A percentile compares a stretch with the other conserved stretches of the same genome.
phyloP scores from a whole-genome alignment of 345 rosid species.

The Eutrema heterophyllum region DNA sequence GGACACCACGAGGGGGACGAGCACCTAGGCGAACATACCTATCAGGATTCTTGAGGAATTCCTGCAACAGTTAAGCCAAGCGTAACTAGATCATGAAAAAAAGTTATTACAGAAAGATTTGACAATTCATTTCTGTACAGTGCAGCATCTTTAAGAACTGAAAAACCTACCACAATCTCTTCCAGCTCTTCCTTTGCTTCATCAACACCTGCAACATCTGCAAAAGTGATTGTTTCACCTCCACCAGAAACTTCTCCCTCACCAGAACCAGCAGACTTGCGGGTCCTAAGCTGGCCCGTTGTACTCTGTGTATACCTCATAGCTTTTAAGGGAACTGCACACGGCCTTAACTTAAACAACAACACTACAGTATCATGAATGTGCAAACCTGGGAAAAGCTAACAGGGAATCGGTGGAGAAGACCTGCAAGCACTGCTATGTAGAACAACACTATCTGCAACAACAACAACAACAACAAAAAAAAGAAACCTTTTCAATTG shows the following conservation, averaged over 20 bases:
- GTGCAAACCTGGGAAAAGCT: slow-evolving; percentile 69
- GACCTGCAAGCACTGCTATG: slow-evolving; percentile 75
- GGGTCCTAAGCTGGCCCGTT: slow-evolving; percentile 75
- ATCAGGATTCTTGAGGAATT: slow-evolving; percentile 92
- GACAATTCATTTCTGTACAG: background rate
- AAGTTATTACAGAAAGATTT: background rate
- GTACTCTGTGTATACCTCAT: slow-evolving; percentile 42
- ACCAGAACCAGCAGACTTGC: slow-evolving; percentile 61
- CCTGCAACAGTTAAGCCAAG: slow-evolving; percentile 45
- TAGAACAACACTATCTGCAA: slow-evolving; percentile 80
- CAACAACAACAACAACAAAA: background rate
- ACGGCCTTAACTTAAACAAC: slow-evolving; percentile 1
- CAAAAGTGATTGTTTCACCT: slow-evolving; percentile 77
- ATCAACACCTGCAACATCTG: slow-evolving; percentile 97
- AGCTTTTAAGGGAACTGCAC: background rate
- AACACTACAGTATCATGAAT: background rate
- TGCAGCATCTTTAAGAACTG: background rate
- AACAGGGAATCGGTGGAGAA: slow-evolving; percentile 61
- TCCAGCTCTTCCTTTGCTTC: slow-evolving; percentile 99
- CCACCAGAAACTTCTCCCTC: slow-evolving; percentile 57
- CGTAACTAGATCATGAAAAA: slow-evolving; percentile 10
- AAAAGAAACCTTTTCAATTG: background rate
- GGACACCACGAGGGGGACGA: slow-evolving; percentile 96
- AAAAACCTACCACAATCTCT: slow-evolving; percentile 80
- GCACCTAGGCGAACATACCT: slow-evolving; percentile 80